Conservation (phyloP, 129 eudicot species). For the Calendula officinalis region DNA sequence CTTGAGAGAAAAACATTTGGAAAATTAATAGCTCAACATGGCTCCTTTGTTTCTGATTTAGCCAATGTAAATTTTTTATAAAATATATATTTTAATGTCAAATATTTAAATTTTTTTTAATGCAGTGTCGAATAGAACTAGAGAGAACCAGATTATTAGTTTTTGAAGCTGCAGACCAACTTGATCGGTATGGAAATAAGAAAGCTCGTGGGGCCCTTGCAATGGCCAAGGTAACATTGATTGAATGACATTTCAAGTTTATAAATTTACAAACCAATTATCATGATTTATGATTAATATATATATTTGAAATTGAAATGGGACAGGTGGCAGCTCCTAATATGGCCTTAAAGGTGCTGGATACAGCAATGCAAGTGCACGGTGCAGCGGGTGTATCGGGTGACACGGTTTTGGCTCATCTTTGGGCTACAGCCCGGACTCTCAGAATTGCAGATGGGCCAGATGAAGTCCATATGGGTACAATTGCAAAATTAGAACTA, state of each 20-base stretch:
- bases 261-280: too few relatives aligned
- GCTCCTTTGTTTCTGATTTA: conserved; percentile 82
- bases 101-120: too few relatives aligned
- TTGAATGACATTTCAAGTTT: too few relatives aligned
- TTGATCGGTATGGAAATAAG: conserved; percentile 89
- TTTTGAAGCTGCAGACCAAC: conserved; percentile 97
- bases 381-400: conserved; percentile 93
- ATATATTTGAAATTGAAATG: too few relatives aligned
- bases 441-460: conserved; percentile 98
- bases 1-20: conserved; percentile 50
- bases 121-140: conserved; percentile 93
- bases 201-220: conserved; percentile 90
- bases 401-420: conserved; percentile 81
- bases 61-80: conserved; percentile 98
- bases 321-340: conserved; percentile 84
- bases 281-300: too few relatives aligned
- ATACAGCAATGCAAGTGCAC: conserved; percentile 96
- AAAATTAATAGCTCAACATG: conserved; percentile 41
- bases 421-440: conserved; percentile 85
- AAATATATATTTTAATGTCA: conserved; percentile 85
- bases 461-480: conserved; percentile 92
- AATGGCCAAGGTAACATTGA: conserved; percentile 96
- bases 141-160: conserved; percentile 82
- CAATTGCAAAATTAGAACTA: conserved; percentile 83
- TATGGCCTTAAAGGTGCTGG: conserved; percentile 87